Evolutionary conservation across 805 yeast genomes (phyloP).

Genomic region (Yarrowia deformans): DNA sequence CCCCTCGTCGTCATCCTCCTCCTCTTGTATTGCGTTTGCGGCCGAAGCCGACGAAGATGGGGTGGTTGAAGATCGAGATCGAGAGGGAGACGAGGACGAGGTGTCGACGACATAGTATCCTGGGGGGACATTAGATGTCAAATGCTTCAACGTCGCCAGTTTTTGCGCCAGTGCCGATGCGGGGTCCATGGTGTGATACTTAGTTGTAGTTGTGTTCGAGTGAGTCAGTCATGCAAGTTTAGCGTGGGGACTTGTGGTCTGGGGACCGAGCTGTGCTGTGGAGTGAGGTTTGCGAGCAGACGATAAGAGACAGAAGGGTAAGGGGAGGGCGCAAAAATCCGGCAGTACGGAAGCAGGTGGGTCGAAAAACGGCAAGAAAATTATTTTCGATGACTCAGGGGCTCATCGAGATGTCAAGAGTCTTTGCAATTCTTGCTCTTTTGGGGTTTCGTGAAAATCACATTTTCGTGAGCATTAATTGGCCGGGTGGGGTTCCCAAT

Average conservation of each 20-base stretch:
- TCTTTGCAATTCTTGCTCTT: not conserved
- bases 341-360: slow-evolving; percentile 7
- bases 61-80: slow-evolving; percentile 31
- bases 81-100: slow-evolving; percentile 15
- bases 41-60: slow-evolving; percentile 28
- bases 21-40: slow-evolving; percentile 38
- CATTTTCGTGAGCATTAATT: not conserved
- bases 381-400: no score
- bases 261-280: not conserved
- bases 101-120: slow-evolving; percentile 20
- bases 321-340: not conserved
- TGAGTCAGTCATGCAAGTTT: slow-evolving; percentile 39
- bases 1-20: slow-evolving; percentile 36
- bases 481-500: not conserved
- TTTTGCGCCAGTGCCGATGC: slow-evolving; percentile 36
- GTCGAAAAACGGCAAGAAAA: no score
- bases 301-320: slow-evolving; percentile 11
- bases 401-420: no score
- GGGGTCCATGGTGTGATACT: slow-evolving; percentile 37
- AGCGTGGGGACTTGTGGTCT: slow-evolving; percentile 32
- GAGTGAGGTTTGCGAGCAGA: not conserved
- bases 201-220: slow-evolving; percentile 28
- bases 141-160: slow-evolving; percentile 27
- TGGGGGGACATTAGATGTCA: slow-evolving; percentile 22
- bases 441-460: not conserved